phyloP scores from a whole-genome alignment of 1,284 basidiomycete genomes.

The Cryptococcus wingfieldii region DNA sequence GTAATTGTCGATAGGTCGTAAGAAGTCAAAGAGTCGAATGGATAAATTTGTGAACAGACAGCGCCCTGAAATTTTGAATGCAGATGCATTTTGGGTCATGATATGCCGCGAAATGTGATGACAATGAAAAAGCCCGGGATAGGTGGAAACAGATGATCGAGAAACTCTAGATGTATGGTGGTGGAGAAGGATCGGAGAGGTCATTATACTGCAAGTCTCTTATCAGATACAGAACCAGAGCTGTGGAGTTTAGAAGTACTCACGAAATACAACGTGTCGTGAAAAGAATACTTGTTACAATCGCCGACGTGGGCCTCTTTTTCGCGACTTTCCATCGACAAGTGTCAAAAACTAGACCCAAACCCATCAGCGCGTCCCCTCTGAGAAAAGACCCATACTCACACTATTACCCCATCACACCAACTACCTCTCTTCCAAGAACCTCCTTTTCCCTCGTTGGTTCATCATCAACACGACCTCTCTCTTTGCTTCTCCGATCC shows the following conservation, averaged over 20 bases:
- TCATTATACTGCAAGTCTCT: no score
- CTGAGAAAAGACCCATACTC: background rate
- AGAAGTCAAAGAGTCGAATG: background rate
- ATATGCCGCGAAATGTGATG: no score
- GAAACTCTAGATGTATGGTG: no score
- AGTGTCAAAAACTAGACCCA: background rate
- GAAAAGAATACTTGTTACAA: background rate
- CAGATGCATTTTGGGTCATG: no score
- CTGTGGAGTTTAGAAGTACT: no score
- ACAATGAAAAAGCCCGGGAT: no score
- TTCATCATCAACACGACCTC: constrained; percentile 49
- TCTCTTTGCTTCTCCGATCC: constrained; percentile 5
- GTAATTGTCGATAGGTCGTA: background rate
- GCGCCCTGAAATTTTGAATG: background rate
- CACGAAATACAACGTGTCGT: background rate
- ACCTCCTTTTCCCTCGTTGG: constrained; percentile 40
- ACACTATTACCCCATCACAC: background rate
- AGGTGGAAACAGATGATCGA: no score
- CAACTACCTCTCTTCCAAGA: constrained; percentile 38
- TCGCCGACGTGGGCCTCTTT: background rate
- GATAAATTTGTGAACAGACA: background rate
- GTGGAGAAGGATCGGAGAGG: no score
- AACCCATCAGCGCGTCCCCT: no score
- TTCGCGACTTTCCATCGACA: background rate
- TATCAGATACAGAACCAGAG: no score